Evolutionary conservation across 192 early-diverging fungal species (phyloP), one percentile per base, ranked within the genome.

Genomic region (Backusella tuberculispora): DNA sequence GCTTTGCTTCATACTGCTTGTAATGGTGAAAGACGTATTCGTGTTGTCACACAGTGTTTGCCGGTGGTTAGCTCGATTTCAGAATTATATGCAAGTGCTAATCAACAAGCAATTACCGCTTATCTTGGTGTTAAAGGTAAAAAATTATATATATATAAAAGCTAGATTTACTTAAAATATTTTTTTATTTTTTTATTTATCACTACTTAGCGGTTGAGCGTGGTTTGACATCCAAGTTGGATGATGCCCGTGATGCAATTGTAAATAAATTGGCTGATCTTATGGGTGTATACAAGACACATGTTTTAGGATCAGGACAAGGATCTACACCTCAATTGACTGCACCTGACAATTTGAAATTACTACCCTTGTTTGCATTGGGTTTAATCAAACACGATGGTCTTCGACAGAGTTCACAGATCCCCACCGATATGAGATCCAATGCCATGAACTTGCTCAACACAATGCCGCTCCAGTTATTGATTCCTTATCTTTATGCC

Each of bases 211-310:
- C 93, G 50, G 93, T 96, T 12, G 97, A 99, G 71, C 88, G 95
- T 40, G 91, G 89, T 6, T 80, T 98, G 65, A 88, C 89, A 21
- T 91, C 94, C 7, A 94, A 95, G 66, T 79, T 99, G 56, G 97
- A 98, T 74, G 95, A 97, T 83, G 97, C 96, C 9, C 87, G 97
- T 41, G 96, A 98, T 70, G 96, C 96, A 0, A 85, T 99, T 73
- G 87, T 91, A 48, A 91, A 93, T 84, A 97, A 96, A 82, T 76
- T 90, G 0, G 83, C 90, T 34, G 97, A 99, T 75, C 91, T 99
- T n/a, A 78, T 99, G 38, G 90, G 88, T 21, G 92, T 93, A 6
- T 98, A 96, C 86, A 97, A 97, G 85, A 84, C 89, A 10, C 85
- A 90, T 63, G 92, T 95, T 56, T 92, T 92, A 10, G 84, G 87